Percentiles rank a stretch among this genome's conserved stretches.
phyloP scores from a whole-genome alignment of 805 yeast species.

The Suhomyces faveliae region DNA sequence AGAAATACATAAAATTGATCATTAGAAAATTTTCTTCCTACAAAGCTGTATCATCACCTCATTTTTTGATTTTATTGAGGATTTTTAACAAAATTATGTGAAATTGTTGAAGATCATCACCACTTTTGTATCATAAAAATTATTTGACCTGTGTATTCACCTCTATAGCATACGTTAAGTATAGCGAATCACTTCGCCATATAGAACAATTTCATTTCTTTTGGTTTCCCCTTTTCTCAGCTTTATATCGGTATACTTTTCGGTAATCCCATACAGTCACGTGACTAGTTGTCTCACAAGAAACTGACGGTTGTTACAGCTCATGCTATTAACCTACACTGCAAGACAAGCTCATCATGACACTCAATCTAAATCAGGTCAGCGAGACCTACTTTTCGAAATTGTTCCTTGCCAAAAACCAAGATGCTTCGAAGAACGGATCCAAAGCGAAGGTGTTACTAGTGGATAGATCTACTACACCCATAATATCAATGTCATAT shows the following conservation, averaged over 20 bases:
- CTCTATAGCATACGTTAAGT: no score
- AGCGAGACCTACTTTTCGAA: conserved; percentile 31
- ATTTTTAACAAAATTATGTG: no score
- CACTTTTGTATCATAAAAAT: no score
- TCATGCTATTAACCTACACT: background rate
- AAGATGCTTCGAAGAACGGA: conserved; percentile 11
- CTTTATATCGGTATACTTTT: background rate
- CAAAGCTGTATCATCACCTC: no score
- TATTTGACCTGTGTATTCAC: no score
- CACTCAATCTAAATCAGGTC: conserved; percentile 27
- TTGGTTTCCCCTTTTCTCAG: background rate
- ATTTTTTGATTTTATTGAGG: no score
- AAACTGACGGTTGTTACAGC: background rate
- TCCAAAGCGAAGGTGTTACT: conserved; percentile 67
- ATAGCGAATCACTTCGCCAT: no score
- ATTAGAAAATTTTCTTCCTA: no score
- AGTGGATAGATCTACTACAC: conserved; percentile 76
- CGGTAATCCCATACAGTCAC: background rate
- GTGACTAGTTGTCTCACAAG: background rate
- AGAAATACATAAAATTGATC: background rate
- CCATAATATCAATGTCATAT: conserved; percentile 82
- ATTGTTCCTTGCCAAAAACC: conserved; percentile 19
- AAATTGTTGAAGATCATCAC: no score
- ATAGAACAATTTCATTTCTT: no score
- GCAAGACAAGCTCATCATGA: conserved; percentile 13